phyloP scores from a whole-genome alignment of 2,329 filamentous ascomycete species.

The Fusarium sp. region DNA sequence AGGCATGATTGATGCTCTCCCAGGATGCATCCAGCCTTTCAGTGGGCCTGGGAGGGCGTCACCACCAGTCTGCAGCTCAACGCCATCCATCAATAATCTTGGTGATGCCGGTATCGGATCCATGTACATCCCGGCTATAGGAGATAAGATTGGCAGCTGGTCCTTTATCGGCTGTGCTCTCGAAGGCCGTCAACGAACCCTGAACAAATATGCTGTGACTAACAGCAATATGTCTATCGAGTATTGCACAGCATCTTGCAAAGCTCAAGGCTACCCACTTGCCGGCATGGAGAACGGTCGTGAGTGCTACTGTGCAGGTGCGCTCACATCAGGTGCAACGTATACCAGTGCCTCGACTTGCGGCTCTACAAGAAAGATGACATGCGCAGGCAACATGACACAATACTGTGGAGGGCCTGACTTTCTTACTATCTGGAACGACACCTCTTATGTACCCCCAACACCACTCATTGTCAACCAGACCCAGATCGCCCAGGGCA shows the following conservation, averaged over 20 bases:
- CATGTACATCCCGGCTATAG: constrained; percentile 35
- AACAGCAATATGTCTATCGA: constrained; percentile 40
- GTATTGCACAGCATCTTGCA: constrained; percentile 40
- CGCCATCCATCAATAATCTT: constrained; percentile 28
- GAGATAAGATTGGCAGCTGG: constrained; percentile 39
- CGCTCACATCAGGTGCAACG: constrained; percentile 30
- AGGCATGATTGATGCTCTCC: constrained; percentile 35
- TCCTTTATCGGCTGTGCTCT: constrained; percentile 37
- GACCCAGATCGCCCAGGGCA: constrained; percentile 35
- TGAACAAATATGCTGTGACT: constrained; percentile 35
- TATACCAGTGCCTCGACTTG: constrained; percentile 36
- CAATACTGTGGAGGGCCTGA: constrained; percentile 42
- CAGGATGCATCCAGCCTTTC: constrained; percentile 38
- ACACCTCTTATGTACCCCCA: constrained; percentile 40
- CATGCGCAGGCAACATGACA: constrained; percentile 39
- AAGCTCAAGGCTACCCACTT: constrained; percentile 38
- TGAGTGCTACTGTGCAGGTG: constrained; percentile 42
- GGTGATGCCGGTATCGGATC: constrained; percentile 15
- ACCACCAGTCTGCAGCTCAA: constrained; percentile 16
- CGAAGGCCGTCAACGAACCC: constrained; percentile 28
- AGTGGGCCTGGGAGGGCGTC: constrained; percentile 32
- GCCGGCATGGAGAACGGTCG: constrained; percentile 42
- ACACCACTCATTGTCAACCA: constrained; percentile 29
- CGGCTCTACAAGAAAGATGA: constrained; percentile 36
- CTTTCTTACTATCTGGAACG: constrained; percentile 41